Base-by-base conservation (phyloP, 257 asterid genomes). In the Sherardia arvensis region DNA sequence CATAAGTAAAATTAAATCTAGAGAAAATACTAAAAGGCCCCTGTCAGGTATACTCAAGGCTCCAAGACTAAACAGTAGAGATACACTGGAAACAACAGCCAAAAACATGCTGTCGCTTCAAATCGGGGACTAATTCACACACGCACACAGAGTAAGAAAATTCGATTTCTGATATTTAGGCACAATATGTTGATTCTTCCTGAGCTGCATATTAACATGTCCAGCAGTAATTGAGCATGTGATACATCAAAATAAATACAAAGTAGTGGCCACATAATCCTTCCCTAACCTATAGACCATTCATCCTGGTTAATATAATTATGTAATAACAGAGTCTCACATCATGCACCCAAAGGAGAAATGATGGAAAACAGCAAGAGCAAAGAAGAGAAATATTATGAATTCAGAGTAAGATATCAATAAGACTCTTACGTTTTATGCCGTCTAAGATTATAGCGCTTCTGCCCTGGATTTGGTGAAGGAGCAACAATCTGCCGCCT, bases 381-480 rank as follows among this genome's bases (percentile, higher is more conserved):
- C 58, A 30, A 26, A 3, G 26, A 26, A 65, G 8, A 15, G 11
- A 11, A 20, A 10, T 11, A 63, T 18, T 1, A 10, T 61, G 47
- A 62, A 36, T 54, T 28, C 40, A 29, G 58, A 33, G 40, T 51
- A 33, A 21, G 21, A 34, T 68, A 57, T 30, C 29, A 33, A 43
- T 43, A 59, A 5, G 43, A 30, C 76, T 17, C 96, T 83, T 71
- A 87, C 96, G 61, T 65, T 62, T 58, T 76, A 66, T 74, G 80
- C 12, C 71, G 82, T 75, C 98, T 85, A 47, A 88, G 94, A 76
- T 91, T 88, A 74, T 91, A 91, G 22, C 88, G 91, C 34, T 61
- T 70, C 68, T 74, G 81, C 75, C 83, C 88, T 66, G 84, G 64
- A 55, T 62, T 79, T 59, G 73, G 87, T 34, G 69, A 73, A 70